phyloP scores from a whole-genome alignment of 257 asterid genomes.

The Henckelia pumila region DNA sequence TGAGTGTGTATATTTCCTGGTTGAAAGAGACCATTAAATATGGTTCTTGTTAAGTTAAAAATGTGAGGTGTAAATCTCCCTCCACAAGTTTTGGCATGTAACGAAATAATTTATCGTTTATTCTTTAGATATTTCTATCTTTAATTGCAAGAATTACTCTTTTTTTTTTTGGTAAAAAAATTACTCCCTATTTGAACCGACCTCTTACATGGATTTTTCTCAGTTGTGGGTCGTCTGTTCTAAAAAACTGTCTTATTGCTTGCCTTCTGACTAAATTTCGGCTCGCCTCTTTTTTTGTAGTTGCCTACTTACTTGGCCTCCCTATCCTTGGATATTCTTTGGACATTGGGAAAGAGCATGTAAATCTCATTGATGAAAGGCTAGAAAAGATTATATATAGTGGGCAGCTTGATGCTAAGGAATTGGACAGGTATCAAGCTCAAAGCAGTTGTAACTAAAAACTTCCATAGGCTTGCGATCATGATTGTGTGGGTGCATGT shows the following conservation, averaged over 20 bases:
- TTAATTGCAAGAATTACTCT: too few relatives aligned
- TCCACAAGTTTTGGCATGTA: too few relatives aligned
- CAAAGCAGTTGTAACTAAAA: conserved; percentile 5
- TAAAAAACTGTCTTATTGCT: not conserved
- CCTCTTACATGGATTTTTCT: not conserved
- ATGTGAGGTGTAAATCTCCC: too few relatives aligned
- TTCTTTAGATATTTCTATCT: too few relatives aligned
- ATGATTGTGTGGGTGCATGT: not conserved
- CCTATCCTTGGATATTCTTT: conserved; percentile 91
- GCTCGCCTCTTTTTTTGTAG: conserved; percentile 34
- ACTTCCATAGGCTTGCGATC: not conserved
- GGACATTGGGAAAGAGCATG: conserved; percentile 94
- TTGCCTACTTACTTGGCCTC: conserved; percentile 82
- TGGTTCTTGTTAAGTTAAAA: not conserved
- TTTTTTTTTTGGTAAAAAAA: too few relatives aligned
- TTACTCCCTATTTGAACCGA: too few relatives aligned
- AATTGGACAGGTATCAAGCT: conserved; percentile 76
- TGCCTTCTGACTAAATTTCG: not conserved
- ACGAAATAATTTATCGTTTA: too few relatives aligned
- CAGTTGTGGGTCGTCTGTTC: not conserved
- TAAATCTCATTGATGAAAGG: conserved; percentile 77
- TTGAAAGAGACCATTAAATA: not conserved
- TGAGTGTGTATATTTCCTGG: not conserved
- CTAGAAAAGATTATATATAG: conserved; percentile 90
- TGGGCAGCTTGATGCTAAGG: conserved; percentile 92